Conservation (phyloP, 192 early-diverging fungal genomes). For the Umbelopsis isabellina region DNA sequence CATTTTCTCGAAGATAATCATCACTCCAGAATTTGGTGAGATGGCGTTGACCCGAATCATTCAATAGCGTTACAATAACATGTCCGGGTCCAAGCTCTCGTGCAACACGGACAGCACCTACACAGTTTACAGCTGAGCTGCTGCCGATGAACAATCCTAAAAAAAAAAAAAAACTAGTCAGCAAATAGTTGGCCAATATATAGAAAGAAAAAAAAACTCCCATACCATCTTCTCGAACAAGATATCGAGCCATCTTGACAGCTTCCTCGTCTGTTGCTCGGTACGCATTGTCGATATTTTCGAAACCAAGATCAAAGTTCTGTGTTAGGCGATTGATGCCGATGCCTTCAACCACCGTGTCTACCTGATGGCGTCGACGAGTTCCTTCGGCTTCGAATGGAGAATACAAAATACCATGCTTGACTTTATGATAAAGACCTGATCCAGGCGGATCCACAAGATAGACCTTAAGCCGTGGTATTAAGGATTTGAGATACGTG, state of each 20-base stretch:
- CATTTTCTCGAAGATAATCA: constrained; percentile 45
- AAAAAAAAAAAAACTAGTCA: background rate
- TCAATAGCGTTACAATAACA: constrained; percentile 89
- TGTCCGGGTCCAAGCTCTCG: constrained; percentile 83
- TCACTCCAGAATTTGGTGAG: constrained; percentile 94
- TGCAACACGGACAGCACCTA: constrained; percentile 83
- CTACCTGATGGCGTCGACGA: constrained; percentile 92
- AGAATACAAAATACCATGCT: constrained; percentile 90
- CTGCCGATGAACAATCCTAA: constrained; percentile 85
- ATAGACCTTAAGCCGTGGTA: constrained; percentile 66
- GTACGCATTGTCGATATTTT: constrained; percentile 79
- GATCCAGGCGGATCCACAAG: constrained; percentile 94
- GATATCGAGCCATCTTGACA: constrained; percentile 84
- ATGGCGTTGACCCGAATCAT: constrained; percentile 90
- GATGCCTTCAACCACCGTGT: constrained; percentile 95
- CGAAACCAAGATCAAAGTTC: constrained; percentile 74
- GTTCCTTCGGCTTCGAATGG: constrained; percentile 87
- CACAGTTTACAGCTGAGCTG: constrained; percentile 91
- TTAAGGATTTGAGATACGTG: constrained; percentile 74
- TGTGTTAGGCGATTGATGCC: constrained; percentile 92
- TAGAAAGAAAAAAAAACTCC: background rate
- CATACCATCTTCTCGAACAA: constrained; percentile 76
- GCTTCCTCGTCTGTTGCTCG: constrained; percentile 88
- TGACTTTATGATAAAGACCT: constrained; percentile 89
- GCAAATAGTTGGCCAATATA: background rate